phyloP scores from a whole-genome alignment of 176 grass and related monocot genomes.

The Avena sativa region DNA sequence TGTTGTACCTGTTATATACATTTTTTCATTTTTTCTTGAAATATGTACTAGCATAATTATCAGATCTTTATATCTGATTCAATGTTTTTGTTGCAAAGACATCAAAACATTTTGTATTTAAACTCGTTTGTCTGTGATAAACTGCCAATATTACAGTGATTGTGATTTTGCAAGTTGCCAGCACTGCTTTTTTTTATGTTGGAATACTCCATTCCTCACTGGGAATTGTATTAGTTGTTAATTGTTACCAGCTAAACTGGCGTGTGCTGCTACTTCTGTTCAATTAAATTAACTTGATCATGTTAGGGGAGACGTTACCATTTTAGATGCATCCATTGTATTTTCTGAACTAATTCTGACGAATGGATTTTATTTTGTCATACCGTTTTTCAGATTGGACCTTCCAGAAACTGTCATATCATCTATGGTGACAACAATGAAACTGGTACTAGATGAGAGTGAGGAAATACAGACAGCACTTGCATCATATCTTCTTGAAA shows the following conservation, averaged over 20 bases:
- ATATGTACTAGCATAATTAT: background rate
- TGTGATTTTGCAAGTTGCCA: background rate
- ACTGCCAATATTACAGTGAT: slow-evolving; percentile 4
- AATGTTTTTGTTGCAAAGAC: slow-evolving; percentile 13
- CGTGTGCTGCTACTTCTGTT: background rate
- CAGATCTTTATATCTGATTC: background rate
- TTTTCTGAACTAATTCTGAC: background rate
- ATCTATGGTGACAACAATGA: slow-evolving; percentile 92
- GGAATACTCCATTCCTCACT: slow-evolving; percentile 11
- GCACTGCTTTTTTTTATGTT: background rate
- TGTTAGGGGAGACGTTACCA: background rate
- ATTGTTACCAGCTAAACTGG: slow-evolving; percentile 19
- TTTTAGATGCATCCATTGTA: slow-evolving; percentile 25
- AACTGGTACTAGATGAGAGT: slow-evolving; percentile 84
- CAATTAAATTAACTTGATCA: background rate
- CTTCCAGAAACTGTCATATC: slow-evolving; percentile 65
- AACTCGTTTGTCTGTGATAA: slow-evolving; percentile 3
- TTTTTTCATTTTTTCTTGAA: background rate
- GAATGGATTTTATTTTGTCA: background rate
- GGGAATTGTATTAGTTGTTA: background rate
- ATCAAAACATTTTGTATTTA: background rate
- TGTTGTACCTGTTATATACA: background rate
- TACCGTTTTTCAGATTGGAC: slow-evolving; percentile 51
- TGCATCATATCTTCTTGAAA: slow-evolving; percentile 66
- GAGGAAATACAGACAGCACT: slow-evolving; percentile 73